Percentiles rank a stretch among this genome's conserved stretches.
Conservation (phyloP, 441 rosid species). For the Pelargonium australe region DNA sequence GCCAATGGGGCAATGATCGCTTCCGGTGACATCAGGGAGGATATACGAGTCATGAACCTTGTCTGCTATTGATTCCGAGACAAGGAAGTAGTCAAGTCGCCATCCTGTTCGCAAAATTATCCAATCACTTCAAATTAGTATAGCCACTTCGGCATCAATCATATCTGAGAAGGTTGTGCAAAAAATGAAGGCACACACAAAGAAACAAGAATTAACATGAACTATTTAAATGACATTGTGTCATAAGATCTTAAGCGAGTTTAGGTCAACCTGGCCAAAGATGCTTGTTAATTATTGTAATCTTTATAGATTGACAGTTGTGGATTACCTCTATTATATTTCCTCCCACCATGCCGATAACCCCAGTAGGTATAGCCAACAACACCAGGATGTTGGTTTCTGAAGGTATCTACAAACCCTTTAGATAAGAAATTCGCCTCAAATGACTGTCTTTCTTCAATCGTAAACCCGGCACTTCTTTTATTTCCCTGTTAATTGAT, state of each 20-base stretch:
- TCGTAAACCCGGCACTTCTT: constrained; percentile 92
- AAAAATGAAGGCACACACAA: too few species aligned
- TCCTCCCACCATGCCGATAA: constrained; percentile 72
- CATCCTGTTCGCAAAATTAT: constrained; percentile 55
- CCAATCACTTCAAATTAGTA: too few species aligned
- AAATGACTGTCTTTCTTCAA: constrained; percentile 86
- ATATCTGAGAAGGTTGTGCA: too few species aligned
- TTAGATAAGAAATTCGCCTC: constrained; percentile 63
- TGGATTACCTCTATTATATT: constrained; percentile 66
- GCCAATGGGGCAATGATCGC: constrained; percentile 92
- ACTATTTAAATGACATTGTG: background rate
- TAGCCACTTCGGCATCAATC: too few species aligned
- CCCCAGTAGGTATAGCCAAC: constrained; percentile 96
- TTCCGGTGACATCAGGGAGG: constrained; percentile 72
- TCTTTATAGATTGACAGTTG: background rate
- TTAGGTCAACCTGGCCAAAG: too few species aligned
- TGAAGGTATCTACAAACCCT: constrained; percentile 83
- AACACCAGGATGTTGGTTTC: constrained; percentile 74
- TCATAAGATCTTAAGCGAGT: too few species aligned
- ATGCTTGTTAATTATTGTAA: too few species aligned
- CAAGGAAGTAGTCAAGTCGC: constrained; percentile 94
- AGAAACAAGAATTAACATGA: background rate
- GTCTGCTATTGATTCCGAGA: constrained; percentile 67
- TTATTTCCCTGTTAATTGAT: constrained; percentile 58
- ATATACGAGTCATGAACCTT: constrained; percentile 77